Evolutionary conservation across 257 asterid species (phyloP).

Genomic region (Petrea volubilis): DNA sequence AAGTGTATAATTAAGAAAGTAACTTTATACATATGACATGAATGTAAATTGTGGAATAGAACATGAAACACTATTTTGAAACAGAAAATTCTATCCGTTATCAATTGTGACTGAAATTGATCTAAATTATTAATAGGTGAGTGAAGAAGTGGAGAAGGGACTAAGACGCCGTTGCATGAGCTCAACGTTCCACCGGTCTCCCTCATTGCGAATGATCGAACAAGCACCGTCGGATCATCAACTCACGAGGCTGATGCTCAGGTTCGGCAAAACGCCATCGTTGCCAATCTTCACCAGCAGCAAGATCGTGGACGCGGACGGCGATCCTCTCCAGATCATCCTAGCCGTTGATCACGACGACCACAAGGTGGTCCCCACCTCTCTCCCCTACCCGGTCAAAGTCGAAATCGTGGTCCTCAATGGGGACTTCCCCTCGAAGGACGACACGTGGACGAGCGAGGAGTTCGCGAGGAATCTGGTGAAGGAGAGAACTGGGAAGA

Average conservation of each 20-base stretch:
- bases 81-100: too few species aligned
- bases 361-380: constrained; percentile 12
- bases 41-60: too few species aligned
- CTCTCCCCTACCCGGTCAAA: constrained; percentile 37
- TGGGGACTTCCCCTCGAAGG: constrained; percentile 51
- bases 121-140: constrained; percentile 38
- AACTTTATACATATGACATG: too few species aligned
- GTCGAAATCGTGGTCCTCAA: constrained; percentile 62
- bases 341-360: constrained; percentile 31
- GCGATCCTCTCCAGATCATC: constrained; percentile 46
- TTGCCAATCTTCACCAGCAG: constrained; percentile 66
- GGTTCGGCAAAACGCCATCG: constrained; percentile 33
- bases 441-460: constrained; percentile 33
- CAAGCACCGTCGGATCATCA: neutral
- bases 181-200: constrained; percentile 29
- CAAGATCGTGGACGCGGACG: constrained; percentile 42
- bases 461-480: constrained; percentile 45
- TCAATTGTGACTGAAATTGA: too few species aligned
- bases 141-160: constrained; percentile 69
- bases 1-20: too few species aligned
- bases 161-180: constrained; percentile 32
- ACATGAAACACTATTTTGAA: too few species aligned
- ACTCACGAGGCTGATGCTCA: constrained; percentile 27
- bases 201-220: constrained; percentile 42
- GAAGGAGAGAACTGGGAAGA: constrained; percentile 60